Percentiles rank a stretch among this genome's conserved stretches.
phyloP scores from a whole-genome alignment of 352 stramenopile species.

The Pythium utonaiense region DNA sequence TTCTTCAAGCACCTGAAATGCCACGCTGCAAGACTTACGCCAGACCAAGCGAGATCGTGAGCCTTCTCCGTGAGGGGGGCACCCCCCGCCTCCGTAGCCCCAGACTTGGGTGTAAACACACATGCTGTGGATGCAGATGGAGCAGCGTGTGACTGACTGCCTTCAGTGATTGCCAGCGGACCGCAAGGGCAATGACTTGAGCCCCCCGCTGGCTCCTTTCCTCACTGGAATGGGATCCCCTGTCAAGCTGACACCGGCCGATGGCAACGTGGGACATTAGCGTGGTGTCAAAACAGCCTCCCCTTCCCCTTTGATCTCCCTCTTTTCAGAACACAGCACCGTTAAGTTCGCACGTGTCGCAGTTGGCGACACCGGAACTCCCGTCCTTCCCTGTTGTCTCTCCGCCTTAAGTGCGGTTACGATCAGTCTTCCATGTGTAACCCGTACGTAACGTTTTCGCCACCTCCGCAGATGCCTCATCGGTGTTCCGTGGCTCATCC shows the following conservation, averaged over 20 bases:
- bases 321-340: neutral
- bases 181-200: neutral
- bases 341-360: neutral
- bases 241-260: neutral
- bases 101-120: too few relatives aligned
- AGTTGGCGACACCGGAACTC: neutral
- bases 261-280: neutral
- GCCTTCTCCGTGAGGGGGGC: too few relatives aligned
- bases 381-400: neutral
- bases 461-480: neutral
- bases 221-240: slow-evolving; percentile 3
- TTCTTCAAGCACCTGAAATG: too few relatives aligned
- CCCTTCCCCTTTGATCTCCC: neutral
- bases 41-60: too few relatives aligned
- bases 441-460: neutral
- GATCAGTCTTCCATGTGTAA: neutral
- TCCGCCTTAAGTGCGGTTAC: neutral
- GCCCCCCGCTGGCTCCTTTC: neutral
- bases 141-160: too few relatives aligned
- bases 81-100: too few relatives aligned
- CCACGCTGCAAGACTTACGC: too few relatives aligned
- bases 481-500: neutral
- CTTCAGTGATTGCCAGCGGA: too few relatives aligned
- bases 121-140: too few relatives aligned
- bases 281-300: neutral